Percentiles rank a stretch among this genome's conserved stretches.
Evolutionary conservation across 2,329 filamentous ascomycete species (phyloP).

Genomic region (Epichloe amarillans): DNA sequence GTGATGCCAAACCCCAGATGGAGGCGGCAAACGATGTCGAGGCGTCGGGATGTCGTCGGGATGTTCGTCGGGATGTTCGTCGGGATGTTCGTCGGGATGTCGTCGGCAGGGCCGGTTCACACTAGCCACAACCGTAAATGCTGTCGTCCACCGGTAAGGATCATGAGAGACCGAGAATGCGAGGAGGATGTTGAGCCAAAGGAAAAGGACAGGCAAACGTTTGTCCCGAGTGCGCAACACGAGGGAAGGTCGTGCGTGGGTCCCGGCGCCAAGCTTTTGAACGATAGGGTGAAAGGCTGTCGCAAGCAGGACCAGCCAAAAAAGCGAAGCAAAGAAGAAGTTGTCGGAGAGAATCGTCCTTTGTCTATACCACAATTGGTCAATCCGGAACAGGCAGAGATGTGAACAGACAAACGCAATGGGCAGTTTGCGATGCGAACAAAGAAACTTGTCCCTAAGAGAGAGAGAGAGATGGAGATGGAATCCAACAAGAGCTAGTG

Average conservation of each 20-base stretch:
- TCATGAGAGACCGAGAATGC: background rate
- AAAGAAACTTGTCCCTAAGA: background rate
- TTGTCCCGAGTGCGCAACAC: background rate
- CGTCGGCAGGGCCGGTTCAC: background rate
- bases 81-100: background rate
- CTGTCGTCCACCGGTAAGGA: background rate
- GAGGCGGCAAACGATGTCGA: background rate
- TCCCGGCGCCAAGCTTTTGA: background rate
- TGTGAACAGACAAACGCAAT: too few relatives aligned
- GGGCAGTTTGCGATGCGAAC: background rate
- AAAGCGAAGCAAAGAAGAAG: slow-evolving; percentile 17
- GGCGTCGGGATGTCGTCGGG: background rate
- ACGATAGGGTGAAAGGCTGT: background rate
- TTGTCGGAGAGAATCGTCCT: background rate
- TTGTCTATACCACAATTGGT: background rate
- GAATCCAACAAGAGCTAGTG: background rate
- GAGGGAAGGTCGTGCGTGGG: background rate
- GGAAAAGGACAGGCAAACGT: background rate
- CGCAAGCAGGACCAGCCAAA: slow-evolving; percentile 30
- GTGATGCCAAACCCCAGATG: background rate
- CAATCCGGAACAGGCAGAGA: background rate
- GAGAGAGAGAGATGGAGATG: background rate
- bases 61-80: too few relatives aligned
- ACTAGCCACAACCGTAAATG: background rate
- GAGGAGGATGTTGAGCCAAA: background rate